phyloP scores from a whole-genome alignment of 148 eudicot species.

The Vaccinium corymbosum region DNA sequence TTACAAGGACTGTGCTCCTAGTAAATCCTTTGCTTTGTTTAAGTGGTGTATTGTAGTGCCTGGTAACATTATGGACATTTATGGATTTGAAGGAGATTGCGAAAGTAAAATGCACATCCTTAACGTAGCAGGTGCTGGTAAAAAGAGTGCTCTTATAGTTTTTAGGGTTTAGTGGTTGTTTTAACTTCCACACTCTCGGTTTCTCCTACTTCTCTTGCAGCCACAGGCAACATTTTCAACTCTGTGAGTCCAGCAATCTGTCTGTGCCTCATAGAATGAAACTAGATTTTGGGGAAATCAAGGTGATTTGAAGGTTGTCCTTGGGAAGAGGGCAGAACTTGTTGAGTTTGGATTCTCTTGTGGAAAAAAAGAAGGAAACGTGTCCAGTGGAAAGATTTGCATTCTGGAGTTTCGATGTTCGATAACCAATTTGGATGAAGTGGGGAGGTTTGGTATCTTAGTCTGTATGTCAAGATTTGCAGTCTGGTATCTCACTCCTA shows the following conservation, averaged over 20 bases:
- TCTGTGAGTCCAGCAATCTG: neutral
- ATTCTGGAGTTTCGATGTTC: neutral
- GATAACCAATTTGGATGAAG: neutral
- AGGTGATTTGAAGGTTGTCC: neutral
- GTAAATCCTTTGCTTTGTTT: neutral
- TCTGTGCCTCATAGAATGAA: neutral
- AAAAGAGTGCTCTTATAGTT: neutral
- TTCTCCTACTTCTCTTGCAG: neutral
- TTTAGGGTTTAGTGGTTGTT: neutral
- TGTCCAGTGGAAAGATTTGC: neutral
- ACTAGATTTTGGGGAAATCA: neutral
- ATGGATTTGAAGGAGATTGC: neutral
- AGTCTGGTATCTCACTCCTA: neutral
- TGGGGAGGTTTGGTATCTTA: neutral
- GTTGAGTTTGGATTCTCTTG: neutral
- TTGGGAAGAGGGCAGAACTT: constrained; percentile 3
- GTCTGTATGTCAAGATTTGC: neutral
- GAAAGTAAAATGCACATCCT: neutral
- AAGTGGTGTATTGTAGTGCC: neutral
- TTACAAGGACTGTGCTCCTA: neutral
- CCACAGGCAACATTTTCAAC: neutral
- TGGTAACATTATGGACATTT: neutral
- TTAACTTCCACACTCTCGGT: neutral
- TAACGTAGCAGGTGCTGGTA: neutral
- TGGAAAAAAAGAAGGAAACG: neutral